Base-by-base conservation (phyloP, 2,329 filamentous ascomycete genomes). In the Fusarium metavorans region DNA sequence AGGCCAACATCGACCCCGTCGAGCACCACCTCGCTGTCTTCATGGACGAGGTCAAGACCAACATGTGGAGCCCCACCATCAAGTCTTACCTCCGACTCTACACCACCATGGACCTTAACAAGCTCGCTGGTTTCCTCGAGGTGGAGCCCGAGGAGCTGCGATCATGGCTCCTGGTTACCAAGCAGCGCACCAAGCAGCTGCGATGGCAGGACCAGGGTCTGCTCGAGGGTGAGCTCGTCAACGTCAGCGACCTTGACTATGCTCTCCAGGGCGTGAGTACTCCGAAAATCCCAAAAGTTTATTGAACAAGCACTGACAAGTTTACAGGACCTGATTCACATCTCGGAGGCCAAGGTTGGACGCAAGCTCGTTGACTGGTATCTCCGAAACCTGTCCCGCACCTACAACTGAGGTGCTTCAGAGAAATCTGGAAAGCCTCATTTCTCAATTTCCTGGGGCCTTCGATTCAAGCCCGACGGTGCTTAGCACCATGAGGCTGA, bases 21-120 rank as follows among this genome's bases (percentile, higher is more conserved):
- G 96, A 99, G 87, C 97, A 99, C 89, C 96, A 99, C 86, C 92
- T 98, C 76, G 89, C 94, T 80, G 93, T 99, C 86, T 99, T 99
- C 89, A 98, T 99, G 96, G 95, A 98, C 79, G 97, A 99, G 88
- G 96, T 99, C 85, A 98, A 97, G 92, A 98, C 95, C 86, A 98
- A 97, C 86, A 97, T 99, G 91, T 97, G 92, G 92, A 96, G 94
- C 84, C 97, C 97, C 52, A 98, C 95, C 54, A 94, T 99, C 84
- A 98, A 97, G 89, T 98, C 95, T 73, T 99, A 99, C 88, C 91
- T 99, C 78, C 97, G 97, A 83, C 93, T 99, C 66, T 99, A 99
- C 91, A 98, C 97, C 54, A 99, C 97, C 78, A 98, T 99, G 96
- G 97, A 99, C 81, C 89, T 99, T 74, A 97, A 96, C 88, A 99